Evolutionary conservation across 345 rosid species (phyloP), one percentile per base, ranked within the genome.

Genomic region (Gossypium anomalum): DNA sequence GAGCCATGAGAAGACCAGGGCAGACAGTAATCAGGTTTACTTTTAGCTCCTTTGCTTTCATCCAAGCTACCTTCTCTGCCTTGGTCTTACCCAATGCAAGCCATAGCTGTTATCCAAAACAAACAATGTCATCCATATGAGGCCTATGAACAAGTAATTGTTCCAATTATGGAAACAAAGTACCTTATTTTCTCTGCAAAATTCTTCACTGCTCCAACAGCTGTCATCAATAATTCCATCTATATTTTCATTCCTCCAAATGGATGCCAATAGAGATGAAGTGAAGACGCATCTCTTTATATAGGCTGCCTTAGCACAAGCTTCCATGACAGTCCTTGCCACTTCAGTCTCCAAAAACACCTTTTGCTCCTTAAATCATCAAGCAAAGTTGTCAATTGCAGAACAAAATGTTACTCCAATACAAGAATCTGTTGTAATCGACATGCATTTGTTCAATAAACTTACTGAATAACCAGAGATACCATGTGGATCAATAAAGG

Each of bases 401-500:
- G 17, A n/a, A 41, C 23, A 19, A 67, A 20, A 16, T 3, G 41
- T 34, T 34, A 34, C 41, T 34, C 41, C 41, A 5, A 7, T 34
- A 34, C 41, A 7, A 34, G 20, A 23, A 23, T 15, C 48, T 25
- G 3, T 8, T 13, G 34, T 25, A 61, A 29, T 56, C 27, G 1
- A 20, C 2, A 47, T 47, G 15, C 15, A 47, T 13, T 47, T 9
- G 66, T 61, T 13, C 23, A 7, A 62, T 1, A 9, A 52, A 60
- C 81, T 66, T 78, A 82, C 87, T 5, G 82, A 69, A 61, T 84
- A 84, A 25, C 85, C 85, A 41, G 83, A 65, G 38, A 84, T 22
- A 19, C 87, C 87, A 61, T 80, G 83, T 10, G 85, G 85, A 65
- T 84, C 87, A n/a, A 84, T 78, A 17, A 80, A 82, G 43, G 85